A percentile compares a stretch with the other conserved stretches of the same genome.
Conservation (phyloP, 345 rosid species). For the Dipteronia sinensis region DNA sequence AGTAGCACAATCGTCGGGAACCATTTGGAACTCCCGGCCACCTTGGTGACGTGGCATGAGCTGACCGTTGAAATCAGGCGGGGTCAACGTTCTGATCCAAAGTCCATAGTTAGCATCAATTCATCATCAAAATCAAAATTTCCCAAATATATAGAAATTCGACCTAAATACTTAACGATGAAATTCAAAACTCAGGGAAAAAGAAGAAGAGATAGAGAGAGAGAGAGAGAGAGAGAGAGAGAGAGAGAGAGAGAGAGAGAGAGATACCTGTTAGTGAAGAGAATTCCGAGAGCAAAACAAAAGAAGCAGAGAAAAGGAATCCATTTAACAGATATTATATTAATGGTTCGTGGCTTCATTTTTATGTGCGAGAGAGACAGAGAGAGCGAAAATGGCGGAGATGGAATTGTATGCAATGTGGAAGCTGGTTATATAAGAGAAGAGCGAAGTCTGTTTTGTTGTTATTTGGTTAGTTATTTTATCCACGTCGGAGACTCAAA, state of each 20-base stretch:
- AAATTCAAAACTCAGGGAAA: neutral
- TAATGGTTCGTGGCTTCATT: constrained; percentile 65
- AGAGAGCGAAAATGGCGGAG: neutral
- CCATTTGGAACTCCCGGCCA: constrained; percentile 65
- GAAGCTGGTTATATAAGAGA: neutral
- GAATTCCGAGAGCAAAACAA: constrained; percentile 71
- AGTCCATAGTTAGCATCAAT: neutral
- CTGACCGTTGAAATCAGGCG: constrained; percentile 53
- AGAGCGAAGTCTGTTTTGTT: no score
- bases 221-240: no score
- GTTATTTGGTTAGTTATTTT: neutral
- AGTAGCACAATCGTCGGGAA: constrained; percentile 53
- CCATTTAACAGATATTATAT: constrained; percentile 65
- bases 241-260: neutral
- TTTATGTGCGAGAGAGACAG: constrained; percentile 17
- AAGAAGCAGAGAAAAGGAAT: constrained; percentile 71
- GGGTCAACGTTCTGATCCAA: constrained; percentile 55
- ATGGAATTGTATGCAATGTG: neutral
- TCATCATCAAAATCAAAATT: neutral
- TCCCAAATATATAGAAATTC: neutral
- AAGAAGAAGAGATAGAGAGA: neutral
- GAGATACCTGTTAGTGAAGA: constrained; percentile 69
- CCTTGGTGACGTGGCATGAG: constrained; percentile 49
- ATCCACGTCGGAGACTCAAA: neutral
- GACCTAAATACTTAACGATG: neutral